Percentiles rank a stretch among this genome's conserved stretches.
These are phyloP conservation scores for Podospora tetraspora DNA, from an alignment of 495 filamentous ascomycete species.

Conservation along the genomic window DNA sequence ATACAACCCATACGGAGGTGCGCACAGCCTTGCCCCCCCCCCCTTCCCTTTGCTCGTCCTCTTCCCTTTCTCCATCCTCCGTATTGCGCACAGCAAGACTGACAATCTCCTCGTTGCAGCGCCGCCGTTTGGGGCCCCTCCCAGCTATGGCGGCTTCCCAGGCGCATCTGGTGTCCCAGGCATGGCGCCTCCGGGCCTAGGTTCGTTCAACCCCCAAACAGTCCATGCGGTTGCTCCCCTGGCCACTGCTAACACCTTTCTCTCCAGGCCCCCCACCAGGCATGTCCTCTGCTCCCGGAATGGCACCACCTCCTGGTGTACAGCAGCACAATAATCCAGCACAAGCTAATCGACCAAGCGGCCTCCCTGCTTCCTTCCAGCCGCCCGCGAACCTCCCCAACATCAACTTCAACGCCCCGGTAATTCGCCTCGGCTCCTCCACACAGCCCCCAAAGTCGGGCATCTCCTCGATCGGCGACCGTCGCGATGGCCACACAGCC, in stretches of 20 bases:
- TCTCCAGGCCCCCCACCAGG: conserved; percentile 58
- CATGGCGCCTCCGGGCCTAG: conserved; percentile 76
- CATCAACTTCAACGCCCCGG: conserved; percentile 96
- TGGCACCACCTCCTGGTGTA: conserved; percentile 72
- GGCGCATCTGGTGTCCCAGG: conserved; percentile 56
- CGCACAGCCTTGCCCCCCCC: conserved; percentile 24
- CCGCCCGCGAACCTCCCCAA: conserved; percentile 89
- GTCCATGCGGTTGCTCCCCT: conserved; percentile 22
- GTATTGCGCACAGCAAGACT: conserved; percentile 1
- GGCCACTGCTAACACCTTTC: conserved; percentile 2
- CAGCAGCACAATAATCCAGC: conserved; percentile 60
- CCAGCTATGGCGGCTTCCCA: conserved; percentile 67
- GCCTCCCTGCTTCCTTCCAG: conserved; percentile 81
- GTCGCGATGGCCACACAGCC: conserved; percentile 33
- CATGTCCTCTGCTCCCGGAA: conserved; percentile 74
- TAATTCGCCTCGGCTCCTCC: conserved; percentile 80
- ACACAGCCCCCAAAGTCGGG: conserved; percentile 61
- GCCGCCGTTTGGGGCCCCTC: conserved; percentile 64
- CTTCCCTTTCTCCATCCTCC: not conserved
- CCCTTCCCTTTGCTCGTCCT: too few species aligned
- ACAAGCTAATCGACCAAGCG: conserved; percentile 69
- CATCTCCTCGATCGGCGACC: conserved; percentile 42
- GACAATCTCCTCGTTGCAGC: conserved; percentile 20
- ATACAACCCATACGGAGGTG: conserved; percentile 79
- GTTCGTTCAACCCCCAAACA: conserved; percentile 38